Base-by-base conservation (phyloP, 805 yeast genomes). In the Ogataea saltuana region DNA sequence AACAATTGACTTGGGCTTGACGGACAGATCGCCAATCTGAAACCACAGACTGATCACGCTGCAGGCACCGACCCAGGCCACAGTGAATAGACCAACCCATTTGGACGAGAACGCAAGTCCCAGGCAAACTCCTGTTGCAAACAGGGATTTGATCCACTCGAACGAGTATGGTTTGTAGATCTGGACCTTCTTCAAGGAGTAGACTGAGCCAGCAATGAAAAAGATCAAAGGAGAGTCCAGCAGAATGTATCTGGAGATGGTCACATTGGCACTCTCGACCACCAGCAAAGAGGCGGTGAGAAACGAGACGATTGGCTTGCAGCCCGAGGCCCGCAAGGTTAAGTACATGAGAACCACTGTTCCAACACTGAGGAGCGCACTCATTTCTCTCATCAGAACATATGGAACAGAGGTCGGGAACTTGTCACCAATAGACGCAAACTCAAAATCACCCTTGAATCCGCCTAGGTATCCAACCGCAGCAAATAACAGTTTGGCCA, bases 61-160 rank as follows among this genome's bases (percentile, higher is more conserved):
- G 45, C 75, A 61, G 2, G 73, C 40, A 40, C 93, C 95, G 46
- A 81, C 75, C 91, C 91, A 86, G 3, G 84, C 84, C 44, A 86
- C 60, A 15, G 95, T 86, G 67, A 85, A 85, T 29, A 85, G 66
- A 49, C 95, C 95, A 34, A 85, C 93, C 93, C 93, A 85, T 64
- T 86, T 86, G 23, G 90, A 79, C 18, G 85, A 76, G 16, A 81
- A 66, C 4, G 93, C 85, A 45, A 85, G 69, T 41, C 93, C 95
- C 45, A 85, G 66, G n/a, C 81, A 80, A 41, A 82, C 60, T 53
- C 85, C 86, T 32, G 87, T 73, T n/a, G 81, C 72, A 21, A 80
- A 20, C 52, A 86, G 64, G n/a, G 80, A 65, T 57, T 74, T 80
- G 59, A 63, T 79, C 79, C 90, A 82, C 17, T 60, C 65, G 32